A percentile compares a stretch with the other conserved stretches of the same genome.
Conservation (phyloP, 169 alveolate genomes). For the Theileria sp. region DNA sequence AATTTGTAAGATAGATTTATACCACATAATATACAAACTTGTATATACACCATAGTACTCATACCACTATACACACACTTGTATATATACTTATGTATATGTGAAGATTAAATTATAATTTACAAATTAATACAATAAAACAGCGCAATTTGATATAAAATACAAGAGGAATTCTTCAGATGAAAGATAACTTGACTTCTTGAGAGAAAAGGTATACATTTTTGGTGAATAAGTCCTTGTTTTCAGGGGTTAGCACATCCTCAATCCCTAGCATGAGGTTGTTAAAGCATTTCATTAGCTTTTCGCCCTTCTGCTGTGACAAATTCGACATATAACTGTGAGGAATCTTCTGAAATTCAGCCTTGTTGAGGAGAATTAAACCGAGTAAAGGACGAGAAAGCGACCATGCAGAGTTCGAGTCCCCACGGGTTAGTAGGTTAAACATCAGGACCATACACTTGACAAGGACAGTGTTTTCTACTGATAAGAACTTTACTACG, state of each 20-base stretch:
- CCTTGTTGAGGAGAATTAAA: constrained; percentile 79
- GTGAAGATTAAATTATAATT: not conserved
- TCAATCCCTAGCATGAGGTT: constrained; percentile 67
- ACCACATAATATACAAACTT: not conserved
- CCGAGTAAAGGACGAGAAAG: constrained; percentile 89
- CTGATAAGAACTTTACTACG: constrained; percentile 49
- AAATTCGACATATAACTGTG: constrained; percentile 73
- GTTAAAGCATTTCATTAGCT: constrained; percentile 57
- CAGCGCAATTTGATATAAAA: not conserved
- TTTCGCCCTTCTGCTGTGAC: constrained; percentile 78
- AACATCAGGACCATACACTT: constrained; percentile 59
- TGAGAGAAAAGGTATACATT: constrained; percentile 79
- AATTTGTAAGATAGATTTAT: not conserved
- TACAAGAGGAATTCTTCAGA: constrained; percentile 19
- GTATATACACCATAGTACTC: not conserved
- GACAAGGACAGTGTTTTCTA: constrained; percentile 26
- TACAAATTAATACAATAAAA: not conserved
- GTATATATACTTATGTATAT: not conserved
- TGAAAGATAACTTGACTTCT: constrained; percentile 73
- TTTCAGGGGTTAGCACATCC: constrained; percentile 50
- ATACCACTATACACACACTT: not conserved
- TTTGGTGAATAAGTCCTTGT: constrained; percentile 76
- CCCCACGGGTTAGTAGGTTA: constrained; percentile 74
- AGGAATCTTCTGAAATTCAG: constrained; percentile 77
- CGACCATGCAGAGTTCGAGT: constrained; percentile 85